phyloP scores from a whole-genome alignment of 1,284 basidiomycete species.

The Cystobasidium pallidum region DNA sequence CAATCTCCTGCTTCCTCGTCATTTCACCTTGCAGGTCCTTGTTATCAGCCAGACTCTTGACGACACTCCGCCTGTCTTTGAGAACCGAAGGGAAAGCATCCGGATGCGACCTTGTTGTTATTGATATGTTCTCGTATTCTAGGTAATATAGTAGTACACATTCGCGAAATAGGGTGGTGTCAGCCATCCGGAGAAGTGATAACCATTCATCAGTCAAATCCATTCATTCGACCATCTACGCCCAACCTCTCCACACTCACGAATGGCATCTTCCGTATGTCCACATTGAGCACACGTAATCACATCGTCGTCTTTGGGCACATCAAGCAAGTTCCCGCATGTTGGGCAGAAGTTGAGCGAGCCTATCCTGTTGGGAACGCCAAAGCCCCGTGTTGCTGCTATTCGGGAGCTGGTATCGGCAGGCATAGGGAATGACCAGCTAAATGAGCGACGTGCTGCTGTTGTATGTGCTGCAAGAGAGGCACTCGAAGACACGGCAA shows the following conservation, averaged over 20 bases:
- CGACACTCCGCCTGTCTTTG: constrained; percentile 81
- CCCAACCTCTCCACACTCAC: no score
- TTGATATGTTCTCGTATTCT: constrained; percentile 93
- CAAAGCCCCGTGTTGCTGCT: constrained; percentile 20
- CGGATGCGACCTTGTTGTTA: constrained; percentile 85
- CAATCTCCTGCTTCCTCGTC: constrained; percentile 64
- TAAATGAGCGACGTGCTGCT: neutral
- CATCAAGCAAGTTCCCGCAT: constrained; percentile 84
- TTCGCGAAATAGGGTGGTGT: neutral
- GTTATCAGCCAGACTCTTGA: constrained; percentile 63
- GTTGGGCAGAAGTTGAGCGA: constrained; percentile 90
- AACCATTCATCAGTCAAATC: neutral
- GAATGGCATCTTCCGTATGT: constrained; percentile 79
- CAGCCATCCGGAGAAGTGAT: neutral
- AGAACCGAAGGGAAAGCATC: constrained; percentile 91
- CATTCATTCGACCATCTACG: no score
- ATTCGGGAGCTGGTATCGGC: constrained; percentile 22
- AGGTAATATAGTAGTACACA: constrained; percentile 5
- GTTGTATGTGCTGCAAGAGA: neutral
- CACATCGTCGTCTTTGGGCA: constrained; percentile 77
- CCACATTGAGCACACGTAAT: constrained; percentile 88
- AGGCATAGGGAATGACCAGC: neutral
- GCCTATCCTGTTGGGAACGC: constrained; percentile 61
- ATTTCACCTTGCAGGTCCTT: constrained; percentile 28
- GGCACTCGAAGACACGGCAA: neutral